Base-by-base conservation (phyloP, 108 stramenopile genomes). In the Thalassiosira profunda region DNA sequence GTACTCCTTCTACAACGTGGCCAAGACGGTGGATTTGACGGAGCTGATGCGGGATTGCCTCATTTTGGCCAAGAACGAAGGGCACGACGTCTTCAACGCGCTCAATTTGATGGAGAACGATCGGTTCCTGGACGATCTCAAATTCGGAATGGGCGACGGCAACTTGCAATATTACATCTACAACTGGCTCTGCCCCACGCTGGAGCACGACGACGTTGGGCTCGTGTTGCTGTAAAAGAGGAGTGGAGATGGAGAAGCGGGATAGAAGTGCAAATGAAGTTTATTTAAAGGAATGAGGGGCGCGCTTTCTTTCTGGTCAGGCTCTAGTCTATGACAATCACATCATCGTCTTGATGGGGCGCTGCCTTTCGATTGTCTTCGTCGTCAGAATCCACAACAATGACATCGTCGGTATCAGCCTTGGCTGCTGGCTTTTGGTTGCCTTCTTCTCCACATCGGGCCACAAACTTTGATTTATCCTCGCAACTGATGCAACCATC, bases 81-180 rank as follows among this genome's bases (percentile, higher is more conserved):
- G 84, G 38, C 67, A 81, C 51, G 99, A 99, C 79, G 99, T 99
- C 2, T 98, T 99, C 84, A 99, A 99, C 80, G 98, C 98, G 14
- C 70, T 99, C 33, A 91, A 98, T 79, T 77, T 98, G 51, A 98
- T 99, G 99, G 96, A 99, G 51, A 99, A 99, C 76, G 80, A 83
- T 11, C 49, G 43, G 7, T 88, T 98, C 64, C 76, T 99, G 72
- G 65, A 83, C 53, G 95, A 95, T 28, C 89, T 99, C 48, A 93
- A 95, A 64, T 99, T 99, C 75, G 99, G 99, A 29, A 85, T 84
- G 72, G 99, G 99, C 7, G 99, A 99, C 72, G 99, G 99, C 24
- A 86, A 91, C 61, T 80, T 99, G 20, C 97, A 99, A 77, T 99
- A 99, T 84, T 99, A 99, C 81, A 80, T 99, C 21, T 99, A 98